Evolutionary conservation across 2,329 filamentous ascomycete species (phyloP), one percentile per base, ranked within the genome.

Genomic region (Neoscytalidium dimidiatum): DNA sequence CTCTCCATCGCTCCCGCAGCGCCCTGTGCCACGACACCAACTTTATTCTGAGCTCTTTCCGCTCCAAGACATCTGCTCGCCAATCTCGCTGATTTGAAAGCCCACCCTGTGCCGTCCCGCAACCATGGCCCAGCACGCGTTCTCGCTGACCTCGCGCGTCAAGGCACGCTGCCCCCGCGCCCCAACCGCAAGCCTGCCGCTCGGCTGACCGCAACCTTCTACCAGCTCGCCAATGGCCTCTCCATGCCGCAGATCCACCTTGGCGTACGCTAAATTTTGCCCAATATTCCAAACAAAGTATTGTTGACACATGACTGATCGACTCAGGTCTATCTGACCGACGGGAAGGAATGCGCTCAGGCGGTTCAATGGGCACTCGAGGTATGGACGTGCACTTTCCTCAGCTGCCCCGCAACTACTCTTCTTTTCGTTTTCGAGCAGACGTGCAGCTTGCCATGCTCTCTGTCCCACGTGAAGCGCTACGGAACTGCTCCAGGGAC

Each of bases 171-270:
- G 6, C 19, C 28, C 35, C 28, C 14, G 11, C 53, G 31, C 41
- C 52, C 35, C 41, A 52, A 41, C 35, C 44, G 38, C 44, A 13
- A 3, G 14, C 46, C 23, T 26, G 28, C 48, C 35, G 49, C 49
- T 35, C 68, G 74, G 75, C 73, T 77, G 66, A 51, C 41, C 35
- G 26, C 29, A 8, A 14, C 9, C 31, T 51, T 48, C 13, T 17
- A 19, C 52, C 68, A 88, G 82, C 84, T 70, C 64, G 77, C 85
- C 70, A 91, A 90, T 81, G 87, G 88, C 72, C 78, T 85, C 64
- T 81, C 81, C 14, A 92, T 92, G 77, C 90, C 90, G 14, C 86
- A 85, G 70, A 87, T 92, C 69, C 90, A 92, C 69, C 84, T 92
- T 1, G 90, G 90, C 4, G 38, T 41, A 13, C 38, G 38, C 38